These are phyloP conservation scores for Fibroporia radiculosa DNA, from an alignment of 768 basidiomycete species.

Conservation along the genomic window DNA sequence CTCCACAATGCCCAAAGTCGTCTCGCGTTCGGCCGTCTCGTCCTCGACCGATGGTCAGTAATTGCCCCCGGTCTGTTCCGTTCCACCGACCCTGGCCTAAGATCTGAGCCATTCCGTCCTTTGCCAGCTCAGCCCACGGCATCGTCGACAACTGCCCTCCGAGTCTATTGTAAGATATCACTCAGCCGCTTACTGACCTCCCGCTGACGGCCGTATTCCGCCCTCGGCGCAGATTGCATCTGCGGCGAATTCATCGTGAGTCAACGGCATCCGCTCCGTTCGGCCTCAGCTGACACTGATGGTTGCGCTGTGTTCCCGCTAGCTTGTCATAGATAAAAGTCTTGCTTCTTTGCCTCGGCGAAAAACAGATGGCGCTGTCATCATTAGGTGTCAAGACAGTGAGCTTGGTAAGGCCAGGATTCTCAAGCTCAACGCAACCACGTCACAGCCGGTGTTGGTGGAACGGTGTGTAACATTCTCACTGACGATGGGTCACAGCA, in stretches of 20 bases:
- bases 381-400: slow-evolving; percentile 68
- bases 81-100: slow-evolving; percentile 2
- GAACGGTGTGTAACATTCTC: slow-evolving; percentile 53
- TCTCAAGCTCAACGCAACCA: slow-evolving; percentile 81
- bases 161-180: slow-evolving; percentile 66
- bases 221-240: slow-evolving; percentile 55
- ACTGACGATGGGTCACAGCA: no score
- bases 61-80: slow-evolving; percentile 1
- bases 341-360: slow-evolving; percentile 61
- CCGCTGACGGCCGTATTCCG: slow-evolving; percentile 6
- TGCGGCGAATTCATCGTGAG: slow-evolving; percentile 83
- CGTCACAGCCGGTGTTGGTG: slow-evolving; percentile 62
- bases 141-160: slow-evolving; percentile 68
- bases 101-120: slow-evolving; percentile 11
- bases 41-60: slow-evolving; percentile 77
- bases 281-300: slow-evolving; percentile 1
- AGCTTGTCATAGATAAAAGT: slow-evolving; percentile 80
- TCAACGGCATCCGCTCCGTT: slow-evolving; percentile 10
- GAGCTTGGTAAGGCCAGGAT: slow-evolving; percentile 51
- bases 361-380: slow-evolving; percentile 71
- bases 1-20: slow-evolving; percentile 77
- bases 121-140: slow-evolving; percentile 66
- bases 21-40: slow-evolving; percentile 82
- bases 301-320: slow-evolving; percentile 1
- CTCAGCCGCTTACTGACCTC: slow-evolving; percentile 5